Evolutionary conservation across 2,329 filamentous ascomycete species (phyloP), one percentile per base, ranked within the genome.

Genomic region (Trichoderma aggressivum): DNA sequence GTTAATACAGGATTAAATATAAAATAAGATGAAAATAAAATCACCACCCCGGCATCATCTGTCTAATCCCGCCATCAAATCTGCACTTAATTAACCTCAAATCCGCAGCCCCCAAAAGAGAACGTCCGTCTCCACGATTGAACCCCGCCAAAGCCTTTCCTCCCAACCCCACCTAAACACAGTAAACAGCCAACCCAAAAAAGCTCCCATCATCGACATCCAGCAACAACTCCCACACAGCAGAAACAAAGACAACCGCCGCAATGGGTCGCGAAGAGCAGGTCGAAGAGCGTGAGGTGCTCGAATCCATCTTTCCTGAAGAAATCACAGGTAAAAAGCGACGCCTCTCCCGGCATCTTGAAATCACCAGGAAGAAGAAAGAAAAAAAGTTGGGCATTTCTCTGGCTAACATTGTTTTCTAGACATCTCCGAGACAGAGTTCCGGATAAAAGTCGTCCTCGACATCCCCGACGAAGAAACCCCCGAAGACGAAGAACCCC

Each of bases 261-360:
- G 64, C 63, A 70, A 91, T 91, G 89, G 89, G 89, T 63, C 87
- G 84, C 80, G 95, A 98, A 86, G 96, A 99, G 73, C 96, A 99
- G 82, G 84, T 91, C 75, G 96, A 99, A 84, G 96, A 99, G 87
- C 91, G 94, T 73, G 96, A 99, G 82, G 95, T 99, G 77, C 93
- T 99, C 80, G 94, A 97, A 79, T 98, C 95, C 73, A 99, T 99
- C 79, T 99, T 98, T 76, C 94, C 96, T 1, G 95, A 99, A 72
- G 96, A 99, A 84, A 97, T 99, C 76, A 95, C 91, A 87, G 92
- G 94, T 95, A 78, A 43, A 43, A 7, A 30, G 32, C 18, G n/a
- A n/a, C n/a, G n/a, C 26, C 26, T 26, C 36, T 10, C 6, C 12
- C 26, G 7, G 10, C 11, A 24, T 5, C 55, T n/a, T 8, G 43